These are phyloP conservation scores for Maudiozyma humilis DNA, from an alignment of 1,139 yeast species.

Conservation along the genomic window DNA sequence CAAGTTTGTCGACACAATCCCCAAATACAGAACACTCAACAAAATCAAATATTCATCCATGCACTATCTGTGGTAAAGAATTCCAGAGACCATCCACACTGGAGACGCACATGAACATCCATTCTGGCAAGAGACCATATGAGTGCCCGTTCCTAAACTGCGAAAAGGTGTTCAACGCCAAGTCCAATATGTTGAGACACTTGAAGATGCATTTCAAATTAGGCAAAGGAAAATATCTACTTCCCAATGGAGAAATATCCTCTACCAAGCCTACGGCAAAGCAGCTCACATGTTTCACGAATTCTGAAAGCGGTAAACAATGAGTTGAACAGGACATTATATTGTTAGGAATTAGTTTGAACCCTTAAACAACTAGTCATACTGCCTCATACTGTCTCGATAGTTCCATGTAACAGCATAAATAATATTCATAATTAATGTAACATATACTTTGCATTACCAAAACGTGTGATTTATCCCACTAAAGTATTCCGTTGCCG, in stretches of 20 bases:
- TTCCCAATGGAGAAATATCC: conserved; percentile 18
- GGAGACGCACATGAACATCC: conserved; percentile 73
- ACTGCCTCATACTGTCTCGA: too few relatives aligned
- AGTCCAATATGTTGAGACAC: conserved; percentile 76
- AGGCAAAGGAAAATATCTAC: conserved; percentile 14
- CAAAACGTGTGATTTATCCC: too few relatives aligned
- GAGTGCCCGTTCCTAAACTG: conserved; percentile 60
- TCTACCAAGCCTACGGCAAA: conserved; percentile 13
- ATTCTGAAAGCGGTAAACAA: not conserved
- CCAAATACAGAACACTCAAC: not conserved
- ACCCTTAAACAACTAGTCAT: too few relatives aligned
- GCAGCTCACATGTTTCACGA: conserved; percentile 8
- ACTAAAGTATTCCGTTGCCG: too few relatives aligned
- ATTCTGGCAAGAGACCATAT: conserved; percentile 80
- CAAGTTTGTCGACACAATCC: not conserved
- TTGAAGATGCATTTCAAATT: conserved; percentile 46
- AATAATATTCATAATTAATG: not conserved
- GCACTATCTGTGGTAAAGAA: conserved; percentile 64
- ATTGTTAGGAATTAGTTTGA: too few relatives aligned
- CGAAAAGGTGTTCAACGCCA: conserved; percentile 64
- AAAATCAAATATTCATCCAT: conserved; percentile 25
- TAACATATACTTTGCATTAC: too few relatives aligned
- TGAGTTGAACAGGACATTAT: too few relatives aligned
- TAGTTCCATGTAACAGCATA: too few relatives aligned
- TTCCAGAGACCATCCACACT: conserved; percentile 77